Conservation (phyloP, 192 early-diverging fungal genomes). For the Entomortierella beljakovae region DNA sequence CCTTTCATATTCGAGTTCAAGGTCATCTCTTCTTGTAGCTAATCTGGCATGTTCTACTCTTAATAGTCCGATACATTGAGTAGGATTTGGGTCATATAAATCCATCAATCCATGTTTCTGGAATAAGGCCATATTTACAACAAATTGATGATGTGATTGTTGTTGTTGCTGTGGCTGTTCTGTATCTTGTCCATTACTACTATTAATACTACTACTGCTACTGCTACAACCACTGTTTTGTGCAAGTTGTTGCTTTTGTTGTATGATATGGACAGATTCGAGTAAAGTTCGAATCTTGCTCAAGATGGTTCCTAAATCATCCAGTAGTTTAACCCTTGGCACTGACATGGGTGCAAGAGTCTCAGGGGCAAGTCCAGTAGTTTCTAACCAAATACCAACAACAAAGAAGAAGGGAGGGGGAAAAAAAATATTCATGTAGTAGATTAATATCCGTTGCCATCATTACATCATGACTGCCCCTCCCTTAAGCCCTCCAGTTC, state of each 20-base stretch:
- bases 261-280: conserved; percentile 18
- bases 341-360: conserved; percentile 6
- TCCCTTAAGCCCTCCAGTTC: too few species aligned
- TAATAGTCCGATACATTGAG: conserved; percentile 2
- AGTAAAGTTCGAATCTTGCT: conserved; percentile 6
- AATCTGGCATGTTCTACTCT: conserved; percentile 16
- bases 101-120: conserved; percentile 18
- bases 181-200: too few species aligned
- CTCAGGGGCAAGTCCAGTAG: conserved; percentile 11
- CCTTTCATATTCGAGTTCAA: conserved; percentile 22
- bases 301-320: conserved; percentile 14
- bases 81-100: conserved; percentile 15
- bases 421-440: too few species aligned
- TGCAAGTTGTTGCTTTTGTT: too few species aligned
- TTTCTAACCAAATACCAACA: neutral
- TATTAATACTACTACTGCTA: too few species aligned
- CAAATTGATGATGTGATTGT: neutral
- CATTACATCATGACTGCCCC: too few species aligned
- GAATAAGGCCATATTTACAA: conserved; percentile 4
- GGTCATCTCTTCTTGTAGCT: conserved; percentile 11
- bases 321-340: conserved; percentile 5
- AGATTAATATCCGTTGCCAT: too few species aligned
- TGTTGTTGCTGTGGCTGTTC: conserved; percentile 2
- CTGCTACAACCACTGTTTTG: too few species aligned
- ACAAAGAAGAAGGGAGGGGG: neutral